Base-by-base conservation (phyloP, 2,329 filamentous ascomycete species). In the Bipolaris oryzae region DNA sequence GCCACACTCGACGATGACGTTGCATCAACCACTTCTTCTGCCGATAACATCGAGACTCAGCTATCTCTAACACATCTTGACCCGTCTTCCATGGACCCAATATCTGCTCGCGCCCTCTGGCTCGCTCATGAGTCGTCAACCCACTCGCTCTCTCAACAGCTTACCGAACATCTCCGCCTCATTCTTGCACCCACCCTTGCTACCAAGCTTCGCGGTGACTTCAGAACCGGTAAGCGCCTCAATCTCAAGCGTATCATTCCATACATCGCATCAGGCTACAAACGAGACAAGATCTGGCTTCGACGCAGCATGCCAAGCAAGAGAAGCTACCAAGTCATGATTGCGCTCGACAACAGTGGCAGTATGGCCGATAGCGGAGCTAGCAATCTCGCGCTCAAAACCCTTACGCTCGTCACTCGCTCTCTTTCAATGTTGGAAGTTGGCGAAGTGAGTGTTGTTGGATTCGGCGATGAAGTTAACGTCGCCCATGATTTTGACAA, bases 201-300 rank as follows among this genome's bases (percentile, higher is more conserved):
- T 1, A 98, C 95, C 35, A 99, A 98, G 73, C 90, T 99, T 60
- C 93, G 94, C 1, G 95, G 95, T 41, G 92, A 96, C 66, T 98
- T 96, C 84, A 91, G 95, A 66, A 99, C 95, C 0, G 95, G 95
- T 61, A 99, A 99, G 77, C 89, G 95, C 0, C 91, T 99, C 68
- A 99, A 98, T 78, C 96, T 99, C 81, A 98, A 98, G 79, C 92
- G 94, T 67, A 99, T 99, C 78, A 99, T 99, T 70, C 95, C 96
- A 0, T 99, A 99, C 79, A 98, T 99, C 67, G 95, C 96, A 1
- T 98, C 93, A 0, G 89, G 90, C 73, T 99, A 97, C 84, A 98
- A 97, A 82, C 91, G 95, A 58, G 95, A 99, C 85, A 99, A 99
- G 83, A 99, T 99, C 78, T 99, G 95, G 95, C 96, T 99, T 89